Evolutionary conservation across 176 grass and related monocot genomes (phyloP).

Genomic region (Phyllostachys edulis): DNA sequence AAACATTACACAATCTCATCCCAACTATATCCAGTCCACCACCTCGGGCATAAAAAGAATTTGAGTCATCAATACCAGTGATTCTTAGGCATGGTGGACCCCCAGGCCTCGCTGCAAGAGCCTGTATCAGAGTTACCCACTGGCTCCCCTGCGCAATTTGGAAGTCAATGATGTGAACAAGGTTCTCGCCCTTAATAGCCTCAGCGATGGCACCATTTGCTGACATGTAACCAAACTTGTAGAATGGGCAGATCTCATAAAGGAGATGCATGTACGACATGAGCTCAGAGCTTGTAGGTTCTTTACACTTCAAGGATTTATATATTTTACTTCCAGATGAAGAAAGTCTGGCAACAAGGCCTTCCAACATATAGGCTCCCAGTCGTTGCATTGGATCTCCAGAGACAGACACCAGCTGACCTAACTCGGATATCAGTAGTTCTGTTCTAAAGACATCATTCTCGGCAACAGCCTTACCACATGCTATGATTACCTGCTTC

Average conservation of each 20-base stretch:
- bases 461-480: slow-evolving; percentile 57
- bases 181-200: slow-evolving; percentile 64
- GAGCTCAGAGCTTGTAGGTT: slow-evolving; percentile 69
- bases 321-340: slow-evolving; percentile 68
- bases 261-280: slow-evolving; percentile 74
- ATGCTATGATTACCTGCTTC: slow-evolving; percentile 59
- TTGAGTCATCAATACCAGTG: slow-evolving; percentile 69
- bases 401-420: slow-evolving; percentile 62
- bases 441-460: slow-evolving; percentile 46
- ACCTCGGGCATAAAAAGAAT: slow-evolving; percentile 54
- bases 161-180: slow-evolving; percentile 79
- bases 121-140: slow-evolving; percentile 67
- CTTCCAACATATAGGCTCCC: slow-evolving; percentile 75
- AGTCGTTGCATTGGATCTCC: slow-evolving; percentile 70
- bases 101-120: slow-evolving; percentile 54
- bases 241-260: slow-evolving; percentile 73
- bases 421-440: slow-evolving; percentile 56
- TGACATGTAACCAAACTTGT: slow-evolving; percentile 79
- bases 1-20: slow-evolving; percentile 38
- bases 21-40: slow-evolving; percentile 70
- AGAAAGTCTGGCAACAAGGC: slow-evolving; percentile 64
- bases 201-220: slow-evolving; percentile 75
- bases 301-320: slow-evolving; percentile 79
- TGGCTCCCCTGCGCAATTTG: slow-evolving; percentile 77
- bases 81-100: slow-evolving; percentile 61